Conservation (phyloP, 2,329 filamentous ascomycete species). For the Coleophoma crateriformis region DNA sequence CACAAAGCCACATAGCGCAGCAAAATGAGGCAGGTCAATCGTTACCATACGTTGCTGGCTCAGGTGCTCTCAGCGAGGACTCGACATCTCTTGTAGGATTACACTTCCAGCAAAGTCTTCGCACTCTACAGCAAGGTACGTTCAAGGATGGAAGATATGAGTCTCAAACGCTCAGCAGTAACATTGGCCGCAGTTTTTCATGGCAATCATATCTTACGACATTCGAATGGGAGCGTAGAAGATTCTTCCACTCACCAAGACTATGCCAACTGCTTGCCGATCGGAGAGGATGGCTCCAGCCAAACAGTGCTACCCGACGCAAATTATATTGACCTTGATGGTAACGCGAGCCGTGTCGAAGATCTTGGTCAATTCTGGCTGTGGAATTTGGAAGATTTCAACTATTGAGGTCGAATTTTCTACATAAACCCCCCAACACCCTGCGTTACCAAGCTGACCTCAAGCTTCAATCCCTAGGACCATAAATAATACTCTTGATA, state of each 20-base stretch:
- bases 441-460: neutral
- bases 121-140: neutral
- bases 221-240: neutral
- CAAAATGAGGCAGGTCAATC: neutral
- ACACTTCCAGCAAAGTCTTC: neutral
- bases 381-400: conserved; percentile 18
- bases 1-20: neutral
- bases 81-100: neutral
- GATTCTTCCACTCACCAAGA: too few relatives aligned
- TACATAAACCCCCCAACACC: too few relatives aligned
- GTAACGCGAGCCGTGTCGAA: neutral
- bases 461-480: conserved; percentile 5
- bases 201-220: neutral
- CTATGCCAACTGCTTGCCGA: too few relatives aligned
- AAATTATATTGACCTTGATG: neutral
- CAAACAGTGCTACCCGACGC: too few relatives aligned
- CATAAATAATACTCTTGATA: conserved; percentile 21
- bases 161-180: too few relatives aligned
- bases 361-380: conserved; percentile 23
- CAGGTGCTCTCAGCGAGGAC: neutral
- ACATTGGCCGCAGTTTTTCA: neutral
- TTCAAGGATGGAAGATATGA: neutral
- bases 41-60: neutral
- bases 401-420: neutral
- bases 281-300: too few relatives aligned